phyloP scores from a whole-genome alignment of 305 asterid genomes.

The Ajuga reptans region DNA sequence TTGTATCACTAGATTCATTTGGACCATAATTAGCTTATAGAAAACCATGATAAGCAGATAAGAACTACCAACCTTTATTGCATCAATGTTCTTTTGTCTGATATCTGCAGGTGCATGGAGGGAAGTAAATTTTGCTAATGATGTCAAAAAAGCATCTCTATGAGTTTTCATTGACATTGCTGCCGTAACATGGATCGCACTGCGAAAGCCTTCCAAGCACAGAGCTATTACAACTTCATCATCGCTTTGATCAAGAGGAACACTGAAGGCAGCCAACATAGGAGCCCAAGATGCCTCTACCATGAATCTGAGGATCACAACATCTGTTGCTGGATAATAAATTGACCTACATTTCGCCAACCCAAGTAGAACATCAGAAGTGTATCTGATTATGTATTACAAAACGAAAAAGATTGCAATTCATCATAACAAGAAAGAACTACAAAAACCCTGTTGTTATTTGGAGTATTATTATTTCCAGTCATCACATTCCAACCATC shows the following conservation, averaged over 20 bases:
- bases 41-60: constrained; percentile 15
- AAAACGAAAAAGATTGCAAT: constrained; percentile 11
- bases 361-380: constrained; percentile 26
- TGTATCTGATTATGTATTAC: neutral
- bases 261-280: constrained; percentile 98
- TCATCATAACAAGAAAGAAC: constrained; percentile 16
- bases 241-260: constrained; percentile 94
- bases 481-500: constrained; percentile 16
- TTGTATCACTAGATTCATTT: constrained; percentile 4
- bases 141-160: constrained; percentile 94
- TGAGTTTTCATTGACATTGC: constrained; percentile 99
- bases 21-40: constrained; percentile 5
- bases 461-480: constrained; percentile 4
- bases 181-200: constrained; percentile 93
- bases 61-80: constrained; percentile 69
- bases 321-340: constrained; percentile 95
- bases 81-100: constrained; percentile 84
- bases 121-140: constrained; percentile 91
- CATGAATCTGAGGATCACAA: constrained; percentile 91
- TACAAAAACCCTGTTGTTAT: neutral
- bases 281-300: constrained; percentile 99
- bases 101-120: constrained; percentile 99
- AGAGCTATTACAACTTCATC: constrained; percentile 66
- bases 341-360: constrained; percentile 67
- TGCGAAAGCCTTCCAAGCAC: constrained; percentile 86